Conservation (phyloP, 441 rosid genomes). For the Corymbia citriodora region DNA sequence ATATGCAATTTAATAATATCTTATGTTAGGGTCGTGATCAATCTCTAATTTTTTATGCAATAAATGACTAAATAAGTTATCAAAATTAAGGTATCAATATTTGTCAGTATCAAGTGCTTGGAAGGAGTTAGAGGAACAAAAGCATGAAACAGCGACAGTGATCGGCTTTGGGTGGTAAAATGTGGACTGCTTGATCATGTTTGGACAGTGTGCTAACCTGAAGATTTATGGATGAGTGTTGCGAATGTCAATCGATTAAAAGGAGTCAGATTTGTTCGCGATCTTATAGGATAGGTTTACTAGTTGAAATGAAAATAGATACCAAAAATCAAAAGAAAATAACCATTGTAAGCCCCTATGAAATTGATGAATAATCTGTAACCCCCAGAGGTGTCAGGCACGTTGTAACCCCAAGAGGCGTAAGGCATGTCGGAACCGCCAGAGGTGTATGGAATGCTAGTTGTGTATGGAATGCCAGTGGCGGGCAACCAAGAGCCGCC, state of each 20-base stretch:
- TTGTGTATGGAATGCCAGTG: neutral
- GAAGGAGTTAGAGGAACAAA: neutral
- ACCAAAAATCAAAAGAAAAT: neutral
- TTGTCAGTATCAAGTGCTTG: neutral
- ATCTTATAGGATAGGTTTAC: neutral
- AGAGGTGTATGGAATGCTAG: neutral
- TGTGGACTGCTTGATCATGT: neutral
- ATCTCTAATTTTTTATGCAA: neutral
- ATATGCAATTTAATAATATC: too few relatives aligned
- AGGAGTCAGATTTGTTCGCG: neutral
- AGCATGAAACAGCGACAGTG: neutral
- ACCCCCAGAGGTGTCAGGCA: neutral
- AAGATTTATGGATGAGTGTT: neutral
- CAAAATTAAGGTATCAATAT: too few relatives aligned
- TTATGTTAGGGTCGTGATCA: neutral
- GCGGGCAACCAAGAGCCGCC: neutral
- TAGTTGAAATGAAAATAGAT: neutral
- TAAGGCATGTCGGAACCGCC: neutral
- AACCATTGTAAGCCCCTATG: neutral
- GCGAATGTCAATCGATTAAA: neutral
- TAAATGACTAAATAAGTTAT: too few relatives aligned
- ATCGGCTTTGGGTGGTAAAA: neutral
- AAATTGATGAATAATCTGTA: neutral
- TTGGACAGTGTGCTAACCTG: neutral
- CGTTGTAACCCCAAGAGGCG: neutral